Evolutionary conservation across 2,329 filamentous ascomycete genomes (phyloP).

Genomic region (Aspergillus quadricinctus): DNA sequence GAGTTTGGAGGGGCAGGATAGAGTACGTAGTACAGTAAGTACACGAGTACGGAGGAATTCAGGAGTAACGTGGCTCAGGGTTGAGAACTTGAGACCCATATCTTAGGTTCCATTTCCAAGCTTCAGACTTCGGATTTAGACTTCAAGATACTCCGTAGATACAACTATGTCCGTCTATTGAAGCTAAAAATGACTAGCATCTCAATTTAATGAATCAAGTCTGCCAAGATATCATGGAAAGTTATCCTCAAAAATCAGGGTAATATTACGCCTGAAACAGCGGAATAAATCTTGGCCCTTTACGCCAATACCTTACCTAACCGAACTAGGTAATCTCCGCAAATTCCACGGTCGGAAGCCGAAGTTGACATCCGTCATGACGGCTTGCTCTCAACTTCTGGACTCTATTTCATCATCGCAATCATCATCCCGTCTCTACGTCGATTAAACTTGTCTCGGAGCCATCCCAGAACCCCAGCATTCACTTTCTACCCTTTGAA

Average conservation of each 20-base stretch:
- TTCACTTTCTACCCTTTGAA: not conserved
- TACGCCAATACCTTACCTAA: not conserved
- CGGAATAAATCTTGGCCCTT: too few species aligned
- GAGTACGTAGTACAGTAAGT: too few species aligned
- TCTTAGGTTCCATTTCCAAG: not conserved
- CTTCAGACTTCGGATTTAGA: not conserved
- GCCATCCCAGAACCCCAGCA: not conserved
- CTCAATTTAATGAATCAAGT: not conserved
- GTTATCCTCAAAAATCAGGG: not conserved
- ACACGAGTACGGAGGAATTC: too few species aligned
- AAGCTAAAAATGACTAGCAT: not conserved
- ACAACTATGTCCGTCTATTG: not conserved
- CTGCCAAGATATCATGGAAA: not conserved
- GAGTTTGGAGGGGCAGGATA: not conserved
- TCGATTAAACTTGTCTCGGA: not conserved
- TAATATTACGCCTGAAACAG: too few species aligned
- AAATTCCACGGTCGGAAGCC: not conserved
- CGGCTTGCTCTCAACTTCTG: not conserved
- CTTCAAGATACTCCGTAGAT: not conserved
- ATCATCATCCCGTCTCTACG: not conserved
- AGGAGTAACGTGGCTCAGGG: not conserved
- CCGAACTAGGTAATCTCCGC: not conserved
- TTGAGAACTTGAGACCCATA: not conserved
- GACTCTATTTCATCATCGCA: not conserved
- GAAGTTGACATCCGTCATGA: not conserved